Evolutionary conservation across 805 yeast genomes (phyloP).

Genomic region (Kodamaea nitidulidarum): DNA sequence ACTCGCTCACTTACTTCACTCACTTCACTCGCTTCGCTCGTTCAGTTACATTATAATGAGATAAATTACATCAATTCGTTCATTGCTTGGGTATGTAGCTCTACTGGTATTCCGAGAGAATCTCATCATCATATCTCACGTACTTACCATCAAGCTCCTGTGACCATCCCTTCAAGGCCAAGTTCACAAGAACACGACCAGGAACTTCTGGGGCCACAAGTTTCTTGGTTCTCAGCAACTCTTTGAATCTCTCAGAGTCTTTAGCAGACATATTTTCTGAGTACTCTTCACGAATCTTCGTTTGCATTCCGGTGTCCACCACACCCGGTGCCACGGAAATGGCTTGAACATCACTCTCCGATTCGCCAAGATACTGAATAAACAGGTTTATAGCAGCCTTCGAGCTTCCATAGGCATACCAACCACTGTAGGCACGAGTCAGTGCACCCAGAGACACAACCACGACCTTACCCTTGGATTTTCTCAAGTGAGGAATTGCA

Average conservation of each 20-base stretch:
- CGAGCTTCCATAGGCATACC: constrained; percentile 91
- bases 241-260: constrained; percentile 57
- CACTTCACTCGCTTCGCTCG: too few species aligned
- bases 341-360: constrained; percentile 55
- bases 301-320: constrained; percentile 89
- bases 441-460: constrained; percentile 91
- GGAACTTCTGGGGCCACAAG: constrained; percentile 70
- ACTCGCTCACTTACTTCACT: too few species aligned
- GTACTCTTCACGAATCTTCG: constrained; percentile 63
- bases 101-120: not conserved
- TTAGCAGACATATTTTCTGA: constrained; percentile 58
- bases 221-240: constrained; percentile 52
- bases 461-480: constrained; percentile 59
- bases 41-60: too few species aligned
- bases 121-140: constrained; percentile 53
- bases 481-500: constrained; percentile 55
- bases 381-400: constrained; percentile 89
- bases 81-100: not conserved
- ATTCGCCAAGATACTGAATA: constrained; percentile 61
- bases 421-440: constrained; percentile 54
- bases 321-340: constrained; percentile 91
- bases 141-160: constrained; percentile 61
- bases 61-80: too few species aligned
- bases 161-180: constrained; percentile 60
- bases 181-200: constrained; percentile 61